Percentiles rank a stretch among this genome's conserved stretches.
These are phyloP conservation scores for Trametes coccinea DNA, from an alignment of 768 basidiomycete genomes.

Conservation along the genomic window DNA sequence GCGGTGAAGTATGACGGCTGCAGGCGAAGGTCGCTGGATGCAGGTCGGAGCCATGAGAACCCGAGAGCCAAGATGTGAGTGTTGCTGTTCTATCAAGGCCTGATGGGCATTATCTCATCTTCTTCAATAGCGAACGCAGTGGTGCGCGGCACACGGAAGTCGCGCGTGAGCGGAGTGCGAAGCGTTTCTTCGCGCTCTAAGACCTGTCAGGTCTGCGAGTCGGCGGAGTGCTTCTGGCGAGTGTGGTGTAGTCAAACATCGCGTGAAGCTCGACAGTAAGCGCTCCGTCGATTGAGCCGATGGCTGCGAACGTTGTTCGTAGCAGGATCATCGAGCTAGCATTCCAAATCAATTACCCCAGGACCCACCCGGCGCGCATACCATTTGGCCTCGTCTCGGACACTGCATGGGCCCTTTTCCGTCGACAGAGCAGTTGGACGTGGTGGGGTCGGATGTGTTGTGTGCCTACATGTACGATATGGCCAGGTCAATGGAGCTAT, in stretches of 20 bases:
- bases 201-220: not conserved
- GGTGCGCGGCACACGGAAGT: not conserved
- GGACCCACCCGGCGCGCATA: constrained; percentile 5
- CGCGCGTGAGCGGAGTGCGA: not conserved
- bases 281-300: not conserved
- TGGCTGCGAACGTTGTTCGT: not conserved
- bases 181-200: not conserved
- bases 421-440: not conserved
- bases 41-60: constrained; percentile 1
- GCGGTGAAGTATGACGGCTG: not conserved
- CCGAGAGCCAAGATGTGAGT: constrained; percentile 4
- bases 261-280: no score
- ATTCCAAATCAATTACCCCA: constrained; percentile 21
- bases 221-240: not conserved
- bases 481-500: constrained; percentile 10
- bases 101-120: not conserved
- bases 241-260: no score
- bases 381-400: not conserved
- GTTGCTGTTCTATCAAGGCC: not conserved
- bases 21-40: constrained; percentile 4
- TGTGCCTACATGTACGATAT: not conserved
- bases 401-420: not conserved
- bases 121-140: not conserved
- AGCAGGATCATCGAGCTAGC: not conserved
- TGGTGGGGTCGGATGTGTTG: not conserved